Evolutionary conservation across 345 rosid species (phyloP).

Genomic region (Raphanus sativus): DNA sequence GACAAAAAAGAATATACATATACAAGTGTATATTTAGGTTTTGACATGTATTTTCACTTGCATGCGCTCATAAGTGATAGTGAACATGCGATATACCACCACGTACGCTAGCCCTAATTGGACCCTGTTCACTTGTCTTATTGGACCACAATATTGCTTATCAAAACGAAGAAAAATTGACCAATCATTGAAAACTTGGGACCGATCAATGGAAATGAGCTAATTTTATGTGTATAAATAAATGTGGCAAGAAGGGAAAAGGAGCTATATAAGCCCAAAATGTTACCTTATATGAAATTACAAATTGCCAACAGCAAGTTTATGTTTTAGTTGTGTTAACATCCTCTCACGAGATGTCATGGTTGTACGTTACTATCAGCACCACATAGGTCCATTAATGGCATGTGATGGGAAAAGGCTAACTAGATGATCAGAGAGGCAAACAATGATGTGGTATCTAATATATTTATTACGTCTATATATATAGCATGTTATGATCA

Average conservation of each 20-base stretch:
- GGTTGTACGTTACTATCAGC: conserved; percentile 34
- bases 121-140: conserved; percentile 35
- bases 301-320: conserved; percentile 17
- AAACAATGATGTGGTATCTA: conserved; percentile 28
- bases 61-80: conserved; percentile 38
- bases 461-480: conserved; percentile 1
- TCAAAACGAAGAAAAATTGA: conserved; percentile 32
- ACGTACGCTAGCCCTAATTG: conserved; percentile 38
- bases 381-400: conserved; percentile 37
- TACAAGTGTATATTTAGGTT: no score
- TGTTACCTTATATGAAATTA: conserved; percentile 29
- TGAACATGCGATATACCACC: conserved; percentile 38
- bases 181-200: conserved; percentile 38
- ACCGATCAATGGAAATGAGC: conserved; percentile 31
- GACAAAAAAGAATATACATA: no score
- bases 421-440: conserved; percentile 5
- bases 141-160: conserved; percentile 35
- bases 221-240: conserved; percentile 21
- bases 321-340: conserved; percentile 18
- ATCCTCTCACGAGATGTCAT: conserved; percentile 31
- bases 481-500: neutral
- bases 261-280: conserved; percentile 16
- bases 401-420: conserved; percentile 35
- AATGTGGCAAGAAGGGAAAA: conserved; percentile 24
- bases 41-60: no score